Conservation (phyloP, 257 asterid species). For the Penstemon eatonii region DNA sequence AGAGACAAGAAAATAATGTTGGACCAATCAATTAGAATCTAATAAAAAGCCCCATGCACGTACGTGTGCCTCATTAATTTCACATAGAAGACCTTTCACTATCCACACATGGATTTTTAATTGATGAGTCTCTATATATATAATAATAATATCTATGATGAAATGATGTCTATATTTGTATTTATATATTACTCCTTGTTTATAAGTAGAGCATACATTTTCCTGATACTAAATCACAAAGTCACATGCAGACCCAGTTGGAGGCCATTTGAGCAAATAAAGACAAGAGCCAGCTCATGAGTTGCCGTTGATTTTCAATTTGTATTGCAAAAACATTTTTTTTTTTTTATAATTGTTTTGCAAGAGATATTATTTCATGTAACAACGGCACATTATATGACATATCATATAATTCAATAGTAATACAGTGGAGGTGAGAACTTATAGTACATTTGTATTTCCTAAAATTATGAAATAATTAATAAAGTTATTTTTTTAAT, state of each 20-base stretch:
- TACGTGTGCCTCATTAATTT: slow-evolving; percentile 56
- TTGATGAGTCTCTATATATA: slow-evolving; percentile 9
- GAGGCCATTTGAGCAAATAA: not conserved
- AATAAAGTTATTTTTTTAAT: too few relatives aligned
- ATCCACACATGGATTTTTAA: slow-evolving; percentile 29
- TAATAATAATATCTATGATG: too few relatives aligned
- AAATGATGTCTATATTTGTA: not conserved
- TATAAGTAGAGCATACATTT: not conserved
- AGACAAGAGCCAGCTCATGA: not conserved
- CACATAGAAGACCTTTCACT: slow-evolving; percentile 26
- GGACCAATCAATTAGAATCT: slow-evolving; percentile 28
- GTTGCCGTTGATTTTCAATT: not conserved
- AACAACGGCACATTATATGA: too few relatives aligned
- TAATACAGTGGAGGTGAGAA: too few relatives aligned
- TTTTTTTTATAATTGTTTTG: too few relatives aligned
- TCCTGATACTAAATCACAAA: not conserved
- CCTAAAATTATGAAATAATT: too few relatives aligned
- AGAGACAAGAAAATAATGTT: not conserved
- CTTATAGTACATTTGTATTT: too few relatives aligned
- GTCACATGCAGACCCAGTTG: not conserved
- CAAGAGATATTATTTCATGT: too few relatives aligned
- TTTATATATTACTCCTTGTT: not conserved
- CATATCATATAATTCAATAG: too few relatives aligned
- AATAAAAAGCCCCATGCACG: slow-evolving; percentile 22
- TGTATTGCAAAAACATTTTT: too few relatives aligned